Evolutionary conservation across 176 grass and related monocot genomes (phyloP).

Genomic region (Phoenix roebelenii): DNA sequence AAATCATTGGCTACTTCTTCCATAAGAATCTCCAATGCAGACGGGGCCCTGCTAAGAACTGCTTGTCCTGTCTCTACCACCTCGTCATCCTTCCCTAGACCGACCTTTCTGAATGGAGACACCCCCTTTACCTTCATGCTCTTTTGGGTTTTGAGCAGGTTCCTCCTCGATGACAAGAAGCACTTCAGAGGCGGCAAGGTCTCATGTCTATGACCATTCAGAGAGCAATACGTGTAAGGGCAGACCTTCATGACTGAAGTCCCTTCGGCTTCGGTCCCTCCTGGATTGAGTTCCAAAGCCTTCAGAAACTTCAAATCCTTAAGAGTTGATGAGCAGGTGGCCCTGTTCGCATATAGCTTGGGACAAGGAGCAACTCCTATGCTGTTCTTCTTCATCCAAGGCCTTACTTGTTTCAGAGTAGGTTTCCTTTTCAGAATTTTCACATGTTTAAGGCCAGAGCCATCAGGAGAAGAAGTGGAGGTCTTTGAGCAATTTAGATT

Average conservation of each 20-base stretch:
- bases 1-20: constrained; percentile 43
- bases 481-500: not conserved
- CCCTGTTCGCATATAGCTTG: constrained; percentile 33
- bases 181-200: constrained; percentile 32
- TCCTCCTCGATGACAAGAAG: constrained; percentile 51
- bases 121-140: constrained; percentile 65
- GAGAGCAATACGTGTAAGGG: constrained; percentile 72
- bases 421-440: constrained; percentile 26
- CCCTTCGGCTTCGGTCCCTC: constrained; percentile 41
- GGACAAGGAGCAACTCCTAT: constrained; percentile 44
- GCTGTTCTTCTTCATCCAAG: constrained; percentile 25
- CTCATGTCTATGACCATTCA: constrained; percentile 51
- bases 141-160: constrained; percentile 70
- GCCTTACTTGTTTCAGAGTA: constrained; percentile 13
- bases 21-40: constrained; percentile 8
- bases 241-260: constrained; percentile 46
- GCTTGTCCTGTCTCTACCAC: not conserved
- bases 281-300: constrained; percentile 43
- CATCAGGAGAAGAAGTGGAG: constrained; percentile 12
- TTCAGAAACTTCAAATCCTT: constrained; percentile 59
- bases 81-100: not conserved
- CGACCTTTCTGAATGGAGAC: constrained; percentile 40
- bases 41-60: too few relatives aligned
- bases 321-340: constrained; percentile 60
- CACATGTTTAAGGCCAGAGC: not conserved